Conservation (phyloP, 2,329 filamentous ascomycete species). For the Rhynchosporium secalis region DNA sequence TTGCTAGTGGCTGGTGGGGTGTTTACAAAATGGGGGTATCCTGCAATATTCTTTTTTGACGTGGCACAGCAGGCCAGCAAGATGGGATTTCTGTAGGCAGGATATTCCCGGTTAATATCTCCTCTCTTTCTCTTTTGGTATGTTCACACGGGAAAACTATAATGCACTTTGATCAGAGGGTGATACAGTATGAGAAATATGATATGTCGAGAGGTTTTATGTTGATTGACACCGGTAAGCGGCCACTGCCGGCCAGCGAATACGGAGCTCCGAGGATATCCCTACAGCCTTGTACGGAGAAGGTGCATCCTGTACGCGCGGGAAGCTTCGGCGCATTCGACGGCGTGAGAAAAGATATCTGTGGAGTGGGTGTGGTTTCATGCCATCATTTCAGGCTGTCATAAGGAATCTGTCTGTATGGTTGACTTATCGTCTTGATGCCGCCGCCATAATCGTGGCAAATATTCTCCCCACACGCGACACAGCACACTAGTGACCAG, state of each 20-base stretch:
- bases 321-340: conserved; percentile 2
- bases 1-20: not conserved
- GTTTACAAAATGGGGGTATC: not conserved
- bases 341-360: conserved; percentile 10
- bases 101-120: not conserved
- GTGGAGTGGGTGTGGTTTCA: conserved; percentile 5
- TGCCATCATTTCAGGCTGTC: conserved; percentile 9
- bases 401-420: not conserved
- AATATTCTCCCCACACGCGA: conserved; percentile 1
- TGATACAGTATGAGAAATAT: not conserved
- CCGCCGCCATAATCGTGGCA: not conserved
- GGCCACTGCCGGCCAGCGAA: conserved; percentile 8
- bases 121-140: not conserved
- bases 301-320: too few relatives aligned
- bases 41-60: not conserved
- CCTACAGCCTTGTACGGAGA: not conserved
- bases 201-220: conserved; percentile 3
- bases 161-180: conserved; percentile 8
- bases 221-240: not conserved
- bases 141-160: not conserved
- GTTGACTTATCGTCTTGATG: conserved; percentile 3
- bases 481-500: not conserved
- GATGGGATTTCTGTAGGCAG: not conserved
- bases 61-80: conserved; percentile 5
- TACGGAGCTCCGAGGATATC: conserved; percentile 7